Evolutionary conservation across 2,329 filamentous ascomycete species (phyloP), one percentile per base, ranked within the genome.

Genomic region (Onygenales sp.): DNA sequence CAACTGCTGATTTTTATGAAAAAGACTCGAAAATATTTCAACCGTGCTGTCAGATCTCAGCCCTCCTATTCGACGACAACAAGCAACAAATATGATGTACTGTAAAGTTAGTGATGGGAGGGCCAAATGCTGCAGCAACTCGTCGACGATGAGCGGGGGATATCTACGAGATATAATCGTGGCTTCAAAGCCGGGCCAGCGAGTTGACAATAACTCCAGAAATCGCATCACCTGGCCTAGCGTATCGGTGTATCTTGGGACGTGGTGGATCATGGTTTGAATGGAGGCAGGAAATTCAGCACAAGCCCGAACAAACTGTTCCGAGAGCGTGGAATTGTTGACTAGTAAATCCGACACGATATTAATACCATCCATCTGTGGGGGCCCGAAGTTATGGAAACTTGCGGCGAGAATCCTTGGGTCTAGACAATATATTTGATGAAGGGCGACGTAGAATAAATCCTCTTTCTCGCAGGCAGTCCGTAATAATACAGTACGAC

Each of bases 371-470:
- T 57, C 43, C 7, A 55, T 55, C 9, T 68, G 56, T 5, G 58
- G 48, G n/a, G 56, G 55, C 3, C 72, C 59, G 45, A 72, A 63
- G 1, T 68, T 66, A 10, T 75, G 61, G 2, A 74, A 56, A 27
- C 21, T 27, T 10, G 50, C 60, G 13, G 75, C 67, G 4, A 78
- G 62, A 2, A 14, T 13, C 5, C 63, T 56, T 1, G 58, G 51
- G 0, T 65, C 69, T 17, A 78, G 62, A 62, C 83, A 86, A 64
- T 81, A 84, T 2, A 85, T 55, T 62, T 87, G 84, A 62, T 87
- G 85, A 10, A 87, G 64, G 5, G 77, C 72, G 49, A 89, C 60
- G 63, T 85, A 90, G 62, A 86, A 81, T 46, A 72, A 57, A 64
- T 91, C 87, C 4, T 75, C 66, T 0, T 64, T 60, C 1, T 57